Conservation (phyloP, 1,284 basidiomycete species). For the Cutaneotrichosporon cyanovorans region DNA sequence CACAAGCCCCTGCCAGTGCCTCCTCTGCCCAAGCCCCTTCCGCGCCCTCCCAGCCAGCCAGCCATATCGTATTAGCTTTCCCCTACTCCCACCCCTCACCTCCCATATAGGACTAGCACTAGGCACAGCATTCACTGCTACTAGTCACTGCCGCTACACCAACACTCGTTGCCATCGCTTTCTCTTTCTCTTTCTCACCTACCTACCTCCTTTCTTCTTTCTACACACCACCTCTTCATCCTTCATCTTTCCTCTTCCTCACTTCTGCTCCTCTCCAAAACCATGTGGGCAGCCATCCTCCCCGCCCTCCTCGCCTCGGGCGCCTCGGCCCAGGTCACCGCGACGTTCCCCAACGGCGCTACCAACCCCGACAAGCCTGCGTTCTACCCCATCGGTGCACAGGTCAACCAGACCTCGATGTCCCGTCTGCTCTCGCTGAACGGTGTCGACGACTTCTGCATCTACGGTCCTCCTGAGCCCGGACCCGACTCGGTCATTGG, state of each 20-base stretch:
- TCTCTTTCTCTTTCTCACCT: not conserved
- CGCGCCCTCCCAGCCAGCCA: too few relatives aligned
- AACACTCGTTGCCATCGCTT: too few relatives aligned
- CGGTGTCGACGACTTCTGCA: slow-evolving; percentile 44
- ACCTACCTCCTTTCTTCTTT: not conserved
- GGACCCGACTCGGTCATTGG: slow-evolving; percentile 38
- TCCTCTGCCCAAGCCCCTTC: too few relatives aligned
- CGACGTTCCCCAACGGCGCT: slow-evolving; percentile 37
- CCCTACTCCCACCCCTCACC: too few relatives aligned
- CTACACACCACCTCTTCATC: not conserved
- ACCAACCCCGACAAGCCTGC: slow-evolving; percentile 42
- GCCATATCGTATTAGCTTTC: too few relatives aligned
- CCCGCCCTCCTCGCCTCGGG: slow-evolving; percentile 10
- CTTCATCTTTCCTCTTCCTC: not conserved
- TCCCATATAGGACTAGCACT: too few relatives aligned
- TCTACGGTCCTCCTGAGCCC: slow-evolving; percentile 37
- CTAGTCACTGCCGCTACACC: too few relatives aligned
- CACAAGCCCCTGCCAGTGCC: too few relatives aligned
- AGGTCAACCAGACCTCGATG: slow-evolving; percentile 43
- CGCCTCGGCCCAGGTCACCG: slow-evolving; percentile 26
- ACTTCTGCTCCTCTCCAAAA: not conserved
- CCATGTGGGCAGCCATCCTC: slow-evolving; percentile 10
- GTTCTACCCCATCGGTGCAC: slow-evolving; percentile 33
- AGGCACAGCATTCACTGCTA: too few relatives aligned
- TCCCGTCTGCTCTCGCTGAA: slow-evolving; percentile 41